Percentiles rank a stretch among this genome's conserved stretches.
phyloP scores from a whole-genome alignment of 2,329 filamentous ascomycete genomes.

The Rosellinia necatrix region DNA sequence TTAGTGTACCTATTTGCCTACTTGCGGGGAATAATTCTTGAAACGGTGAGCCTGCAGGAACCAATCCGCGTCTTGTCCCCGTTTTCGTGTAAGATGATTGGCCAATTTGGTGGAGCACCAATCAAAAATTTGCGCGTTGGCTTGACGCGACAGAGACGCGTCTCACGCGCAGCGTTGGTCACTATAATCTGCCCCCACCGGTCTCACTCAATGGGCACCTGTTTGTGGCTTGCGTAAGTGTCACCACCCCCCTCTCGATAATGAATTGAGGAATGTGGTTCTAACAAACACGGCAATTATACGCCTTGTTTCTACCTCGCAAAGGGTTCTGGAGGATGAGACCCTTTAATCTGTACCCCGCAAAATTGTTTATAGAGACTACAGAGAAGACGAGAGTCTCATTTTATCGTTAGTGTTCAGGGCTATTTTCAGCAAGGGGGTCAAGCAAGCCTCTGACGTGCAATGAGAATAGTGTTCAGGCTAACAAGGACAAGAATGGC shows the following conservation, averaged over 20 bases:
- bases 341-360: background rate
- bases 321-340: background rate
- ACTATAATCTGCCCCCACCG: background rate
- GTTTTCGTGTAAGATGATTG: slow-evolving; percentile 29
- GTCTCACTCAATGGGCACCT: slow-evolving; percentile 2
- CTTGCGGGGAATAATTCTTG: slow-evolving; percentile 2
- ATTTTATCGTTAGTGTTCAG: background rate
- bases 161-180: background rate
- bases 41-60: slow-evolving; percentile 6
- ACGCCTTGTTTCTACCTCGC: background rate
- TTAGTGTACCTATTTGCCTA: too few species aligned
- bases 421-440: too few species aligned
- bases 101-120: slow-evolving; percentile 3
- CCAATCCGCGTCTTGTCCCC: slow-evolving; percentile 4
- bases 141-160: slow-evolving; percentile 29
- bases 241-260: slow-evolving; percentile 3
- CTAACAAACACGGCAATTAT: slow-evolving; percentile 1
- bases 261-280: background rate
- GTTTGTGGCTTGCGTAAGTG: background rate
- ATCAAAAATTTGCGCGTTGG: slow-evolving; percentile 31
- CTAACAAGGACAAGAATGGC: background rate
- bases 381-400: background rate
- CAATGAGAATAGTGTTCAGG: background rate
- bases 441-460: background rate
- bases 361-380: background rate